Conservation (phyloP, 176 grass and related monocot species). For the Musa acuminata region DNA sequence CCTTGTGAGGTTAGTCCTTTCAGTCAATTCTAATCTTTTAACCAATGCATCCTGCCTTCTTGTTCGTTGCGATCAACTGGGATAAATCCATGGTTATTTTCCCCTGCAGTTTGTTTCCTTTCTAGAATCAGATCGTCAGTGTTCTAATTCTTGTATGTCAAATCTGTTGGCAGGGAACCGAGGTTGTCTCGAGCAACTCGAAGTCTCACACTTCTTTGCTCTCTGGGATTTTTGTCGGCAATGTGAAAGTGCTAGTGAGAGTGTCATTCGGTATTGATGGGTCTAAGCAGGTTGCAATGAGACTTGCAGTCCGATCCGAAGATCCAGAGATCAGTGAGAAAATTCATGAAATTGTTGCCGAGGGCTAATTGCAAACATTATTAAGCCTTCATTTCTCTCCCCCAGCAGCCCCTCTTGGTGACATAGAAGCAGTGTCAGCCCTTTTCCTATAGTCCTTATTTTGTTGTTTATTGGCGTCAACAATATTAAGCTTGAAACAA, state of each 20-base stretch:
- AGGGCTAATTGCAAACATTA: conserved; percentile 35
- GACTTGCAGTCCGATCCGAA: conserved; percentile 84
- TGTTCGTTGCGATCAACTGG: not conserved
- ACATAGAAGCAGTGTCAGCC: not conserved
- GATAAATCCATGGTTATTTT: too few relatives aligned
- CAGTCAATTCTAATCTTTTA: not conserved
- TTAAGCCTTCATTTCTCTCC: too few relatives aligned
- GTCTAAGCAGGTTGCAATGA: conserved; percentile 96
- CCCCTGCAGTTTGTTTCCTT: not conserved
- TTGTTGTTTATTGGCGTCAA: not conserved
- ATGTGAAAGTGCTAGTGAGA: conserved; percentile 73
- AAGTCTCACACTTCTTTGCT: conserved; percentile 88
- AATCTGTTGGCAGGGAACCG: conserved; percentile 58
- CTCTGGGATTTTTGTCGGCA: conserved; percentile 67
- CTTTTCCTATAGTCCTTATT: not conserved
- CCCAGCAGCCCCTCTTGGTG: too few relatives aligned
- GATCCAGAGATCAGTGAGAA: conserved; percentile 72
- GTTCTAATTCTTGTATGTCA: not conserved
- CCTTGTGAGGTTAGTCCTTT: conserved; percentile 4
- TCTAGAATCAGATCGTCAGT: not conserved
- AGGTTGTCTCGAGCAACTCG: conserved; percentile 75
- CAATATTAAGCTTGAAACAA: too few relatives aligned
- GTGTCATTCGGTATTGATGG: conserved; percentile 81
- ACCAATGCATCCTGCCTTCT: too few relatives aligned
- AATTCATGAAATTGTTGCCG: conserved; percentile 93